Conservation (phyloP, 225 moss, liverwort and hornwort genomes). For the Pleurozium schreberi region DNA sequence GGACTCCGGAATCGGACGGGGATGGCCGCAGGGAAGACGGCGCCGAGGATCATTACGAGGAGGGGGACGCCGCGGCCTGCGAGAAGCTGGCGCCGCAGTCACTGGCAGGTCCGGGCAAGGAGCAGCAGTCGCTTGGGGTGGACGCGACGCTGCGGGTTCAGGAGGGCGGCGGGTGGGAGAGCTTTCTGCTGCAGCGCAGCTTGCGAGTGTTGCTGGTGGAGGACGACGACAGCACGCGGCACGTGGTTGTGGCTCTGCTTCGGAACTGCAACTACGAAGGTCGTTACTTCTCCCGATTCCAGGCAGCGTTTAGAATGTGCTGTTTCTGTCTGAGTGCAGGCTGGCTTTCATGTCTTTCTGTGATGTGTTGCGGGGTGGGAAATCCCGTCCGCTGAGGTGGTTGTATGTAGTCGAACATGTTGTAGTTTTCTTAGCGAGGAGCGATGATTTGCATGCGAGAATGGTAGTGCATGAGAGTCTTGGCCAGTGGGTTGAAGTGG, state of each 20-base stretch:
- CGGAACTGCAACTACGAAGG: constrained; percentile 98
- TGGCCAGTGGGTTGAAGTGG: not conserved
- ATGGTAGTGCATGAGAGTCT: not conserved
- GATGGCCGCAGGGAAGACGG: constrained; percentile 44
- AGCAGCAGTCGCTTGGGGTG: not conserved
- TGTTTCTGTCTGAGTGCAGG: not conserved
- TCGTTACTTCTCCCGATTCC: constrained; percentile 19
- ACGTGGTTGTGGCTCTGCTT: constrained; percentile 78
- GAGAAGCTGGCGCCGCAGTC: constrained; percentile 2
- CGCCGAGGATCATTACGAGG: constrained; percentile 51
- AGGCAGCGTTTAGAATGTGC: not conserved
- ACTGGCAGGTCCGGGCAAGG: not conserved
- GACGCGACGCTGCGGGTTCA: constrained; percentile 3
- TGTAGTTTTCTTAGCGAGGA: not conserved
- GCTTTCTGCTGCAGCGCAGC: constrained; percentile 56
- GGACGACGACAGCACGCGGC: constrained; percentile 90
- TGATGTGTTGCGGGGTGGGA: not conserved
- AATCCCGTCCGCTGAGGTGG: not conserved
- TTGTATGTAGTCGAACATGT: not conserved
- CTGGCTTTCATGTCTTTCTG: not conserved
- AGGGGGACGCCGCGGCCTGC: constrained; percentile 34
- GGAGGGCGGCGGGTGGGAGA: constrained; percentile 73
- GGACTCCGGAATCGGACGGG: constrained; percentile 14
- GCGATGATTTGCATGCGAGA: not conserved
- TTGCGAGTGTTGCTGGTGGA: constrained; percentile 78